Evolutionary conservation across 805 yeast species (phyloP), one percentile per base, ranked within the genome.

Genomic region (Wickerhamomyces xylosicus): DNA sequence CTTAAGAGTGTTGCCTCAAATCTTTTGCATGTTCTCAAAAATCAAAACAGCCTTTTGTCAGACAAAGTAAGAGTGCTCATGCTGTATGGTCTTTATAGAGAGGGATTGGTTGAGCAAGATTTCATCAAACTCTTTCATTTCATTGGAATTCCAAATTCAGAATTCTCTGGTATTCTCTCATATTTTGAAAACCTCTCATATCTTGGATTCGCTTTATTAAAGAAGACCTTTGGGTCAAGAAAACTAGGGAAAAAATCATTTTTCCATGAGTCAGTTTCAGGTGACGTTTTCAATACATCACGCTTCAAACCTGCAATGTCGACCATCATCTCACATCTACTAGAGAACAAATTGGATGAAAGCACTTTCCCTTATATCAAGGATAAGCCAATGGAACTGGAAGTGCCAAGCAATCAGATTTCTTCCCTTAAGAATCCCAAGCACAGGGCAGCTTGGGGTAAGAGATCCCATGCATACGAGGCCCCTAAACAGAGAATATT

Each of bases 371-470:
- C 95, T 4, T 85, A 77, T 52, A 71, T 74, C 31, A 76, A 85
- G 47, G 89, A 82, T 46, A 79, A 79, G 52, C 92, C 92, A 2
- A 67, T 78, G 9, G 68, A 62, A 37, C 50, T 67, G 21, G 66
- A 62, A 17, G 51, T 49, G 32, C 61, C 57, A 33, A 56, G 64
- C 7, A 58, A 59, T 16, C 50, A 62, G n/a, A 60, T 69, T 1
- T 53, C 68, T 3, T 77, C 89, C 2, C 62, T 82, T 42, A 71
- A 87, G 47, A 81, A 79, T 50, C 77, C 82, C 7, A 67, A 83
- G 33, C 84, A 80, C 49, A 74, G 79, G 45, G 86, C 90, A 0
- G 74, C 80, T 1, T 83, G 92, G 92, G 83, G 86, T 3, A 75
- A 71, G 42, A 62, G 66, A 16, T 55, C 50, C 39, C 37, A 58